Conservation (phyloP, 257 asterid species). For the Coffea eugenioides region DNA sequence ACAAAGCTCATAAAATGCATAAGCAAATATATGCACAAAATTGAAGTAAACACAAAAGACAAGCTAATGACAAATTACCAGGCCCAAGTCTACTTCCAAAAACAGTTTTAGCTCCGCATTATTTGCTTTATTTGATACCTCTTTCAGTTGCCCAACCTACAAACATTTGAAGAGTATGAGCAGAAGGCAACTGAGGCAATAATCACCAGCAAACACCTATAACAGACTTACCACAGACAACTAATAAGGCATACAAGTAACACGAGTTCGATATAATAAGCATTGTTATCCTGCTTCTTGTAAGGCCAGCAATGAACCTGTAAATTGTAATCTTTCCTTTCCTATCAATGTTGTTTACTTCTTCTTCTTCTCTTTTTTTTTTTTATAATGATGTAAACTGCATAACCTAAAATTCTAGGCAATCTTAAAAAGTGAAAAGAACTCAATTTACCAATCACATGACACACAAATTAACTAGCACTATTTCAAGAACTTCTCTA, state of each 20-base stretch:
- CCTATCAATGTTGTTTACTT: no score
- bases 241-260: not conserved
- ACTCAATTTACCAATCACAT: not conserved
- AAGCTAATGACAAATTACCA: constrained; percentile 39
- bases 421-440: not conserved
- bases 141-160: constrained; percentile 82
- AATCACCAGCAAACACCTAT: not conserved
- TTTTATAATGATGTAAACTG: not conserved
- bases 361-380: no score
- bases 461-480: not conserved
- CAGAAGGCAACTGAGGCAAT: constrained; percentile 12
- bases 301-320: not conserved
- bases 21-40: not conserved
- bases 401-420: no score
- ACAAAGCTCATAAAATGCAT: not conserved
- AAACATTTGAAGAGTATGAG: constrained; percentile 11
- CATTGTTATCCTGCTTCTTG: not conserved
- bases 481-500: not conserved
- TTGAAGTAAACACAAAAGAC: constrained; percentile 15
- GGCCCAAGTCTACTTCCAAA: constrained; percentile 64
- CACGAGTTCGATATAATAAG: not conserved
- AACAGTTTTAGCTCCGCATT: constrained; percentile 73
- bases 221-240: not conserved
- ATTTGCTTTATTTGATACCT: constrained; percentile 62
- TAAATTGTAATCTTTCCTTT: not conserved